Evolutionary conservation across 495 filamentous ascomycete genomes (phyloP), one percentile per base, ranked within the genome.

Genomic region (Penicillium arizonense): DNA sequence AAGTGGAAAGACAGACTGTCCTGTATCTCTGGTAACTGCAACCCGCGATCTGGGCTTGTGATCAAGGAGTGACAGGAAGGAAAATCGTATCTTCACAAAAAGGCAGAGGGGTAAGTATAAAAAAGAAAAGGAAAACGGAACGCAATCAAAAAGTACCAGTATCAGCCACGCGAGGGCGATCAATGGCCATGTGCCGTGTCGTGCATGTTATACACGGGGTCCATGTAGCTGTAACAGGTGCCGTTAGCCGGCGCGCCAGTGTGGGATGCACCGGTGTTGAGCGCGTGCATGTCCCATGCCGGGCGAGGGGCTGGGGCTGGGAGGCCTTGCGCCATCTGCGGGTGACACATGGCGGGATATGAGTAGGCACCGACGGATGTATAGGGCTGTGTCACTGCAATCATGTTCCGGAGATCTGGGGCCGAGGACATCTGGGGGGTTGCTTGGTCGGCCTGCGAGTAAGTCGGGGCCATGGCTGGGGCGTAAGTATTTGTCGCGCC

Each of bases 21-120:
- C 18, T 18, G 1, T 14, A 21, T n/a, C 24, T 20, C 24, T 18
- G 28, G 16, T 7, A 12, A 6, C 3, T 18, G 34, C 47, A 40
- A 23, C 37, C 55, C 59, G 61, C 61, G 62, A 58, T 64, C 65
- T 69, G 67, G 66, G 63, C 63, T 64, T 49, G 47, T 51, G 40
- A 51, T 18, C 37, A 74, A 76, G 69, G 73, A 77, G 67, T 64
- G 75, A 75, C 64, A 47, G 34, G 62, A 67, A 67, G 38, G 53
- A 54, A 43, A 64, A 59, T 67, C 61, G 58, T 67, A 64, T 67
- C 58, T 61, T 52, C 55, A 50, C 59, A 64, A 59, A 51, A 57
- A 52, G 53, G 52, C 53, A 47, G 54, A 60, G 55, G 52, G 60
- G 50, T 18, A 66, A 61, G 53, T 61, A 64, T 60, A 43, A 53